Percentiles rank a stretch among this genome's conserved stretches.
phyloP scores from a whole-genome alignment of 495 filamentous ascomycete genomes.

The Penicillium canescens region DNA sequence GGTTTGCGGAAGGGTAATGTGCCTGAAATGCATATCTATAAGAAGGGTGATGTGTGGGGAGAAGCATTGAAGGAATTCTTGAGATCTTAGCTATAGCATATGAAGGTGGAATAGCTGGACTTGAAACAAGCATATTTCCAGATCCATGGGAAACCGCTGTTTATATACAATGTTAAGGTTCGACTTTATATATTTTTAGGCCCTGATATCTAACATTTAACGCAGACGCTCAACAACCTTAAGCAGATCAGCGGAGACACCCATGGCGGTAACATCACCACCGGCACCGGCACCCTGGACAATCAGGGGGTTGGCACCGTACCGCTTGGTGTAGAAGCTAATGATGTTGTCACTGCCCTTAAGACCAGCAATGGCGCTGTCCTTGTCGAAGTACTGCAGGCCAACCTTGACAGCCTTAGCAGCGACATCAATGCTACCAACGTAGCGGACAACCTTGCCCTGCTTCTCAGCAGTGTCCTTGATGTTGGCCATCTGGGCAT shows the following conservation, averaged over 20 bases:
- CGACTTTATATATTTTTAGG: slow-evolving; percentile 1
- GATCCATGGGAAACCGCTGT: not conserved
- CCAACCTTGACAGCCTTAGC: slow-evolving; percentile 81
- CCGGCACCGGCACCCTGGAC: slow-evolving; percentile 94
- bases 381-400: slow-evolving; percentile 79
- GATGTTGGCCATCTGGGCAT: slow-evolving; percentile 77
- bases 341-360: slow-evolving; percentile 99
- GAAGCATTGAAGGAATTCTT: slow-evolving; percentile 60
- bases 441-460: slow-evolving; percentile 91
- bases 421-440: slow-evolving; percentile 85
- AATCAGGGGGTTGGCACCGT: slow-evolving; percentile 84
- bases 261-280: slow-evolving; percentile 95
- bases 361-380: slow-evolving; percentile 84
- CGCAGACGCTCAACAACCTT: slow-evolving; percentile 67
- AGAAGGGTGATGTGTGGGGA: slow-evolving; percentile 67
- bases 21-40: slow-evolving; percentile 68
- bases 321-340: slow-evolving; percentile 94
- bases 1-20: slow-evolving; percentile 69
- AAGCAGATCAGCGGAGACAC: slow-evolving; percentile 84
- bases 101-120: no score
- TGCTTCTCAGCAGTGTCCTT: slow-evolving; percentile 76
- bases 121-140: not conserved
- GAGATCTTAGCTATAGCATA: slow-evolving; percentile 24
- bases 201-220: slow-evolving; percentile 5
- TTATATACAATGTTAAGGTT: not conserved